Conservation (phyloP, 768 basidiomycete species). For the Russula dissimulans region DNA sequence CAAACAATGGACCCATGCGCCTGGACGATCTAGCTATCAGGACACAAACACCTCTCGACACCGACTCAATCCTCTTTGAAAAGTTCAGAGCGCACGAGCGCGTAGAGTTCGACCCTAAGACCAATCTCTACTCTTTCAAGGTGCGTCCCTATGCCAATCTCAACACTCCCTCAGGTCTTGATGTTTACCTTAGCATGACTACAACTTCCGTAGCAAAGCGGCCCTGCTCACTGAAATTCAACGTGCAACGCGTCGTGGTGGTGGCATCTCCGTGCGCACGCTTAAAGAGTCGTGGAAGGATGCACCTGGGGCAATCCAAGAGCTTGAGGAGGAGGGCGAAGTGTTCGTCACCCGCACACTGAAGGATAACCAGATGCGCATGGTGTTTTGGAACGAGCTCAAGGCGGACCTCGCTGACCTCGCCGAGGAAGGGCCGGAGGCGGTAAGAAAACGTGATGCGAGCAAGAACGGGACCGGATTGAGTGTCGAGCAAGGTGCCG, state of each 20-base stretch:
- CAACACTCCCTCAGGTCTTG: conserved; percentile 1
- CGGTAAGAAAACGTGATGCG: conserved; percentile 12
- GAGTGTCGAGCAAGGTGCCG: conserved; percentile 70
- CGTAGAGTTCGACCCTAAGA: conserved; percentile 72
- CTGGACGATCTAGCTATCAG: conserved; percentile 81
- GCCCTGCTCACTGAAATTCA: conserved; percentile 81
- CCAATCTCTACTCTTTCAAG: conserved; percentile 79
- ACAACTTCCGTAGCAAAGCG: conserved; percentile 74
- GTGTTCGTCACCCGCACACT: conserved; percentile 79
- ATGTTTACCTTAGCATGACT: conserved; percentile 58
- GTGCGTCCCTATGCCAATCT: conserved; percentile 32
- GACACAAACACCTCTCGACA: conserved; percentile 68
- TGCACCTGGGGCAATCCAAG: conserved; percentile 73
- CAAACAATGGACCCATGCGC: conserved; percentile 71
- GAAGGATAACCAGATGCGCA: conserved; percentile 73
- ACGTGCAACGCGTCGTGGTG: conserved; percentile 72
- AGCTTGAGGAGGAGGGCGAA: conserved; percentile 83
- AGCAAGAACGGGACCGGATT: conserved; percentile 57
- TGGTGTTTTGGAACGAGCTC: conserved; percentile 89
- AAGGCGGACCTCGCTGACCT: conserved; percentile 39
- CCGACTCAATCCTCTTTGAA: conserved; percentile 61
- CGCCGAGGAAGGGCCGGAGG: conserved; percentile 12
- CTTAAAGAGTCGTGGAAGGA: conserved; percentile 91
- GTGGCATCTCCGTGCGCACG: conserved; percentile 73
- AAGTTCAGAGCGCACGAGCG: conserved; percentile 77